Evolutionary conservation across 345 rosid species (phyloP), one percentile per base, ranked within the genome.

Genomic region (Gossypium australe): DNA sequence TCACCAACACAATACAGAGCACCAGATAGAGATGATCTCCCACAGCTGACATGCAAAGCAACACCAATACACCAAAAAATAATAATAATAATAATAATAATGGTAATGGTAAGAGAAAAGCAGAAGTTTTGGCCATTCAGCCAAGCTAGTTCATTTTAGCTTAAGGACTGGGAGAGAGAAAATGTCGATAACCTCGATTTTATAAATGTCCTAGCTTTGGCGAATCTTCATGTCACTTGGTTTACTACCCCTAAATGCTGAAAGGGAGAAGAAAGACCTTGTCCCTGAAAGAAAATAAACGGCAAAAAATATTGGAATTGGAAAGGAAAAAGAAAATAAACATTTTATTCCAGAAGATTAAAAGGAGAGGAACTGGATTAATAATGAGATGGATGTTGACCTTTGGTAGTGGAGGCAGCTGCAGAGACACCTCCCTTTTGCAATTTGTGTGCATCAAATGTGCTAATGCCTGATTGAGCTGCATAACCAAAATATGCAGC

Each of bases 211-310:
- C 72, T 53, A 65, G 45, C 47, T 44, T 82, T 76, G 82, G 13
- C 77, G 84, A 70, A 80, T 81, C 86, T 81, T 87, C 66, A 82
- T 79, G 71, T 87, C 85, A 64, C 82, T 86, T 49, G 88, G 88
- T 79, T 86, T 86, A 84, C 85, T 83, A 47, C 87, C 86, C 73
- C 88, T 84, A 70, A 89, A 89, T 58, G 91, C 91, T 64, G 93
- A 87, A 74, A 89, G 91, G 59, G 90, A 89, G 84, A 89, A 89
- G 87, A 89, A 89, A 38, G 93, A 89, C 86, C 89, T 84, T 25
- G 91, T 49, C 43, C 80, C 93, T 87, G 87, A 59, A 59, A 68
- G 78, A 80, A 73, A 47, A 76, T 12, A 60, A 53, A 11, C 34
- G 70, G 20, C 63, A 9, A 52, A 64, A 51, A 38, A 11, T 18